Base-by-base conservation (phyloP, 1,284 basidiomycete genomes). In the Cystobasidium pallidum region DNA sequence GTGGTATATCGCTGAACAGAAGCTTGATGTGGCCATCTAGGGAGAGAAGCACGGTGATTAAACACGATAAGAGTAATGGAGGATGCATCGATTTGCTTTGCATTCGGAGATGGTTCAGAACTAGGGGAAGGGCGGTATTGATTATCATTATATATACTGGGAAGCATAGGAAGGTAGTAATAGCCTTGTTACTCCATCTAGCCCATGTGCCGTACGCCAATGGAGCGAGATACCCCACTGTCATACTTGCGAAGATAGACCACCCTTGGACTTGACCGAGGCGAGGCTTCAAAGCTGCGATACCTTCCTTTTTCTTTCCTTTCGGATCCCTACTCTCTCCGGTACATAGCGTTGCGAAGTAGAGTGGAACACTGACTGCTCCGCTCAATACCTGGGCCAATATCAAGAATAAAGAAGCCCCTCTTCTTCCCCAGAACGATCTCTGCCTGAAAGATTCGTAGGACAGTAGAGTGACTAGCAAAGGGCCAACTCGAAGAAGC, bases 271-370 rank as follows among this genome's bases (percentile, higher is more conserved):
- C 30, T 39, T 43, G 41, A 45, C 41, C 51, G 24, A 51, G 28
- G 3, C 11, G 3, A 24, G n/a, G 11, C 17, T 21, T 13, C 3
- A 2, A 7, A 13, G 10, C 36, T 41, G 15, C 13, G 4, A 43
- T 10, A 13, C 34, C 24, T 43, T 61, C 30, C 24, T 28, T 24
- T 45, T 21, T 61, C 39, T 36, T 45, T 3, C 34, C 58, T 26
- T 61, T n/a, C n/a, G 11, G 1, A 32, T 52, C 47, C 3, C 8
- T 17, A n/a, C 26, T 17, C 11, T 59, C 36, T 2, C 30, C 45
- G 49, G 15, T 26, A 55, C 43, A 68, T 11, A 68, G 24, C 30
- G 52, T 68, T 6, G 66, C 52, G 66, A 68, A 68, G n/a, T 68
- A 68, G 2, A 68, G 54, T 11, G 66, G 55, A 10, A 58, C 32